Conservation (phyloP, 768 basidiomycete genomes). For the Lepiota brunneoincarnata region DNA sequence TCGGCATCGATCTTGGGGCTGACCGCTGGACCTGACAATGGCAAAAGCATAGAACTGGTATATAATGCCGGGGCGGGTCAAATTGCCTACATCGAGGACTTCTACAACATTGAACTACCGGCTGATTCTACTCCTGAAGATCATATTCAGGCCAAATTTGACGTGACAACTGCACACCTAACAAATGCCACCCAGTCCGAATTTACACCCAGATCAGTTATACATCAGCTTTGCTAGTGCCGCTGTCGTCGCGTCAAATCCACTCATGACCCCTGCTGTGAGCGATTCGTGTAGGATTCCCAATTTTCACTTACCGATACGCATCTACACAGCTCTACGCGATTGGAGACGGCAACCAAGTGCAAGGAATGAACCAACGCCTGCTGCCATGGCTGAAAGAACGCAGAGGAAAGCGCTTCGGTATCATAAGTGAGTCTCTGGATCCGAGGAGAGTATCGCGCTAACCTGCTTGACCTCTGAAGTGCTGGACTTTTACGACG, state of each 20-base stretch:
- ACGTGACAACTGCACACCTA: conserved; percentile 38
- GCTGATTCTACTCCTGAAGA: conserved; percentile 29
- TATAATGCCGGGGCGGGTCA: conserved; percentile 37
- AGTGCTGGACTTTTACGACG: conserved; percentile 51
- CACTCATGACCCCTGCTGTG: neutral
- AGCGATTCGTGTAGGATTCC: neutral
- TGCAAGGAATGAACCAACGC: conserved; percentile 40
- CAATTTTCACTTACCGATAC: neutral
- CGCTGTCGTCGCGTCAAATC: conserved; percentile 13
- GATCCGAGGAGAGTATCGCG: neutral
- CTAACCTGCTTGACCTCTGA: neutral
- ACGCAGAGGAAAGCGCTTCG: conserved; percentile 41
- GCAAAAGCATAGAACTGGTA: conserved; percentile 38
- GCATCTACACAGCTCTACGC: conserved; percentile 35
- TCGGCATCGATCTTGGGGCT: conserved; percentile 43
- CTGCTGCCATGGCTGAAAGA: conserved; percentile 41
- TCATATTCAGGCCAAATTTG: conserved; percentile 43
- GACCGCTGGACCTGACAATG: conserved; percentile 49
- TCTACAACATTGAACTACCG: conserved; percentile 37
- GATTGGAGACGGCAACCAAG: conserved; percentile 33
- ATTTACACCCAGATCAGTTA: conserved; percentile 36
- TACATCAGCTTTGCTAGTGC: conserved; percentile 49
- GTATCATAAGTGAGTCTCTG: conserved; percentile 40
- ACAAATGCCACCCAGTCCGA: conserved; percentile 34
- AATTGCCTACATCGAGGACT: conserved; percentile 46